Evolutionary conservation across 169 alveolate genomes (phyloP).

Genomic region (Plasmodium vivax): DNA sequence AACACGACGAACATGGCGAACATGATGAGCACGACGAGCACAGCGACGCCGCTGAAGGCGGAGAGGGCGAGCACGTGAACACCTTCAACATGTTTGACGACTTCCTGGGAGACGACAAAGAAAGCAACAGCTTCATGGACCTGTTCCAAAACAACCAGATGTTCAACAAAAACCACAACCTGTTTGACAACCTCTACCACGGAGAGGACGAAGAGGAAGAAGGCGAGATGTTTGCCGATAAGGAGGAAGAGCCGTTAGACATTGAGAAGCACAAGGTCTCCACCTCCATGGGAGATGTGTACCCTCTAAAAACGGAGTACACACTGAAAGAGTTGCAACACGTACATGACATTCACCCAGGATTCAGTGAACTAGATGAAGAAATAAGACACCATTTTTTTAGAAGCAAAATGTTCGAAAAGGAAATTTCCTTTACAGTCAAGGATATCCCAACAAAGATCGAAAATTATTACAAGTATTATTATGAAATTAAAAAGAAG

Average conservation of each 20-base stretch:
- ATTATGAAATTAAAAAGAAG: slow-evolving; percentile 55
- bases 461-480: slow-evolving; percentile 42
- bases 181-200: slow-evolving; percentile 38
- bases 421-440: slow-evolving; percentile 28
- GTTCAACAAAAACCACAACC: slow-evolving; percentile 20
- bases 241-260: slow-evolving; percentile 19
- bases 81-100: slow-evolving; percentile 38
- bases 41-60: neutral
- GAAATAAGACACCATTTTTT: slow-evolving; percentile 38
- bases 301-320: slow-evolving; percentile 49
- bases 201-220: slow-evolving; percentile 46
- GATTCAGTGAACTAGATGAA: slow-evolving; percentile 24
- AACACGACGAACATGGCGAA: neutral
- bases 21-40: neutral
- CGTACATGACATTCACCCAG: slow-evolving; percentile 39
- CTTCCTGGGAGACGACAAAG: slow-evolving; percentile 39
- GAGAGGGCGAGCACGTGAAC: slow-evolving; percentile 5
- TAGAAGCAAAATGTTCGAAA: slow-evolving; percentile 1
- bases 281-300: slow-evolving; percentile 26
- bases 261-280: slow-evolving; percentile 33
- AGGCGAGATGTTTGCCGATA: neutral
- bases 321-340: slow-evolving; percentile 19
- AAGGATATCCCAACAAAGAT: slow-evolving; percentile 44
- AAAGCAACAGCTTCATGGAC: slow-evolving; percentile 37
- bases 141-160: slow-evolving; percentile 32